Conservation (phyloP, 176 grass and related monocot genomes). For the Zoysia japonica region DNA sequence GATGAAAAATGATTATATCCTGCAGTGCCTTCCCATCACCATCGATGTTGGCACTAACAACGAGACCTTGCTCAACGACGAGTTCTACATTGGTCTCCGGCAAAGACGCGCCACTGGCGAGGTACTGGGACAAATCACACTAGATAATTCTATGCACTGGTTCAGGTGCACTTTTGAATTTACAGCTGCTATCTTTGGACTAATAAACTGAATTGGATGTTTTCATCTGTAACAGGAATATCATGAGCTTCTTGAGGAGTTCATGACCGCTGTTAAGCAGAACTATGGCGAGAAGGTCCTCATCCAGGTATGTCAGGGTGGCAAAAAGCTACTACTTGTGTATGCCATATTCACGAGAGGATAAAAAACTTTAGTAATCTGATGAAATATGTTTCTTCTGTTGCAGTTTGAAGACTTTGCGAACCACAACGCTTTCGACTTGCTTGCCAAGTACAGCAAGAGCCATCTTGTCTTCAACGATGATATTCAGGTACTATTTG, state of each 20-base stretch:
- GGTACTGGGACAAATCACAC: conserved; percentile 25
- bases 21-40: conserved; percentile 88
- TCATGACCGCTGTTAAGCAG: conserved; percentile 92
- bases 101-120: conserved; percentile 79
- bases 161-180: not conserved
- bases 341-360: not conserved
- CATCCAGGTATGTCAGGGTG: conserved; percentile 50
- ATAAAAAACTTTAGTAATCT: not conserved
- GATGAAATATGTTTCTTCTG: not conserved
- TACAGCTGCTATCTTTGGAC: not conserved
- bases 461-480: conserved; percentile 97
- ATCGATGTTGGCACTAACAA: conserved; percentile 98
- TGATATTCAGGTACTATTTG: conserved; percentile 71
- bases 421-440: conserved; percentile 92
- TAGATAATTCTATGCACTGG: too few species aligned
- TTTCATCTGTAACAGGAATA: conserved; percentile 60
- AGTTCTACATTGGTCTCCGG: conserved; percentile 91
- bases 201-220: not conserved
- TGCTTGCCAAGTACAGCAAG: conserved; percentile 92
- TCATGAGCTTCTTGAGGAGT: conserved; percentile 80
- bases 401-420: conserved; percentile 95
- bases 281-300: conserved; percentile 94
- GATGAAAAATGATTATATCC: not conserved
- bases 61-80: conserved; percentile 74
- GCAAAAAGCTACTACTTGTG: not conserved